Base-by-base conservation (phyloP, 2,329 filamentous ascomycete species). In the Harringtonia lauricola region DNA sequence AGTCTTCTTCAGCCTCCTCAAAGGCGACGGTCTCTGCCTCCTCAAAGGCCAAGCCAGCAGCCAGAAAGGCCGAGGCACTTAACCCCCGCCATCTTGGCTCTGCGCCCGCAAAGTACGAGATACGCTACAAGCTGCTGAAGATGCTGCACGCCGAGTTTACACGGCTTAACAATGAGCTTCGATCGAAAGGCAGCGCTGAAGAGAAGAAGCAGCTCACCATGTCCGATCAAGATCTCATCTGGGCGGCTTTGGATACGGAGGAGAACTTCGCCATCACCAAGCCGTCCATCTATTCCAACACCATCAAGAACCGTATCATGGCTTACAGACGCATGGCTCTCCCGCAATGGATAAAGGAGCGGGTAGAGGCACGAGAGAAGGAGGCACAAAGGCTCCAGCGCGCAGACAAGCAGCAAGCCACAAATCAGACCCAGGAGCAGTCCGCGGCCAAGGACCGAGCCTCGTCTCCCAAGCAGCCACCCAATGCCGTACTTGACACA, bases 251-350 rank as follows among this genome's bases (percentile, higher is more conserved):
- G 2, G 83, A 90, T 51, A 79, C 89, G 47, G 94, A 98, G 63
- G 80, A 94, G 57, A 75, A 75, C 30, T 66, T 78, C 8, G 88
- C 88, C 1, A 69, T 68, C 13, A 77, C 81, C 15, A 81, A 81
- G 47, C 64, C 72, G 2, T 63, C 72, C 0, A 77, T 96, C 24
- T 98, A 98, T 56, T 68, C 74, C 8, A 95, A 94, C 54, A 68
- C 88, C 22, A 78, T 96, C 59, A 94, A 89, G 57, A 84, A 87
- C 51, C 79, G 79, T 29, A 82, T 96, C 46, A 72, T 83, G 53
- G 71, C 71, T 36, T 79, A 88, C 57, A 86, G 83, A 56, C 83
- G 82, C 49, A 89, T 94, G 83, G 69, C 67, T 1, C 57, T 77
- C 3, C 68, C 72, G 4, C 74, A 85, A 38, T 96, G 89, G 86